Conservation (phyloP, 805 yeast genomes). For the Saturnispora ahearnii region DNA sequence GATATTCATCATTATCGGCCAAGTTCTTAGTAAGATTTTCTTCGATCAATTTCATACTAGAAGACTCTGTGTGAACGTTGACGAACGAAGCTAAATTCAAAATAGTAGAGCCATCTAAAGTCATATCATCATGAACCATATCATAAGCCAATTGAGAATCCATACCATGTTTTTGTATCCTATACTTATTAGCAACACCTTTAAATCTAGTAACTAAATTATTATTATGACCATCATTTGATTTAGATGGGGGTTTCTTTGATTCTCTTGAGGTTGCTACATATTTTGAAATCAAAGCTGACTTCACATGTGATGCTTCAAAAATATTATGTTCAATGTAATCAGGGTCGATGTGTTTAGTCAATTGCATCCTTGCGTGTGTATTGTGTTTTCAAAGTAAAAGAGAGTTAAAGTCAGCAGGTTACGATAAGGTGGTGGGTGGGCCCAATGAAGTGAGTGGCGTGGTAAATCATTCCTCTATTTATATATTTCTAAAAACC, state of each 20-base stretch:
- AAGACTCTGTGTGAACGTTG: conserved; percentile 57
- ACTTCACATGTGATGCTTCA: conserved; percentile 8
- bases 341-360: conserved; percentile 39
- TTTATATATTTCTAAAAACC: too few relatives aligned
- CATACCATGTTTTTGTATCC: conserved; percentile 50
- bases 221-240: background rate
- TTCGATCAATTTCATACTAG: conserved; percentile 42
- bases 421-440: background rate
- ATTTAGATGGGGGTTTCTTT: conserved; percentile 1
- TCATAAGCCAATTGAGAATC: conserved; percentile 46
- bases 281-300: conserved; percentile 15
- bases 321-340: conserved; percentile 30
- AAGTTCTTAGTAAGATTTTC: conserved; percentile 80
- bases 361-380: conserved; percentile 31
- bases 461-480: too few relatives aligned
- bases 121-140: conserved; percentile 61
- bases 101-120: conserved; percentile 76
- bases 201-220: conserved; percentile 23
- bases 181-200: conserved; percentile 43
- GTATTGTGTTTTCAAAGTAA: background rate
- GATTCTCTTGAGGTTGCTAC: conserved; percentile 14
- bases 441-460: background rate
- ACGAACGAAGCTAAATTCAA: conserved; percentile 86
- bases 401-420: background rate
- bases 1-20: conserved; percentile 92